Percentiles rank a stretch among this genome's conserved stretches.
These are phyloP conservation scores for Exophiala sp. DNA, from an alignment of 2,329 filamentous ascomycete species.

Conservation along the genomic window DNA sequence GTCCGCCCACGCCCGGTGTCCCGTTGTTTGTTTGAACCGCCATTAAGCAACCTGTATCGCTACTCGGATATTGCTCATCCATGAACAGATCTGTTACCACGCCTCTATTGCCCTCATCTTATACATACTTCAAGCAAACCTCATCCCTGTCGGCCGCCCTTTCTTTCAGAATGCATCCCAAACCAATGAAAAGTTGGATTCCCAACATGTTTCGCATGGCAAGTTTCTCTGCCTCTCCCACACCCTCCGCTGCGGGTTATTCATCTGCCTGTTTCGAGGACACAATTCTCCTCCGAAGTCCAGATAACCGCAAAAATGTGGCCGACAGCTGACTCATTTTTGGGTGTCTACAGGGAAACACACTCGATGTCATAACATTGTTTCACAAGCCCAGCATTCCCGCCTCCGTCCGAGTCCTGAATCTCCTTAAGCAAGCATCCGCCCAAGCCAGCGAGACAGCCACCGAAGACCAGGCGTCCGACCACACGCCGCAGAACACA, in stretches of 20 bases:
- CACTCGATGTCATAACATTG: constrained; percentile 86
- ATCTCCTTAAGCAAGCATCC: constrained; percentile 73
- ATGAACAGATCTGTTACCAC: no score
- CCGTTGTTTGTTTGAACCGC: no score
- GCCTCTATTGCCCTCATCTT: no score
- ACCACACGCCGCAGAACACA: constrained; percentile 56
- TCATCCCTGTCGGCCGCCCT: not conserved
- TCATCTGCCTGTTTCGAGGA: not conserved
- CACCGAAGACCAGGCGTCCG: constrained; percentile 67
- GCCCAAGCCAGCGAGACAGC: constrained; percentile 61
- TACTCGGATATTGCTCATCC: no score
- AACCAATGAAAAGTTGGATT: constrained; percentile 20
- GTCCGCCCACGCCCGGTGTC: no score
- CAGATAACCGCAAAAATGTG: no score
- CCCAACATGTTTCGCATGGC: constrained; percentile 25
- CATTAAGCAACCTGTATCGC: no score
- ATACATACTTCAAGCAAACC: no score
- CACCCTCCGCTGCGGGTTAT: not conserved
- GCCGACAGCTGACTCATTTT: not conserved
- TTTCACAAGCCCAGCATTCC: constrained; percentile 79
- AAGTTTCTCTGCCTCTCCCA: constrained; percentile 5
- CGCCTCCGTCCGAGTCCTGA: constrained; percentile 66
- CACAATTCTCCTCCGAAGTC: not conserved
- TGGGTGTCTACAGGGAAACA: constrained; percentile 55
- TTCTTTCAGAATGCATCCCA: constrained; percentile 18